Evolutionary conservation across 257 asterid species (phyloP).

Genomic region (Rhazya stricta): DNA sequence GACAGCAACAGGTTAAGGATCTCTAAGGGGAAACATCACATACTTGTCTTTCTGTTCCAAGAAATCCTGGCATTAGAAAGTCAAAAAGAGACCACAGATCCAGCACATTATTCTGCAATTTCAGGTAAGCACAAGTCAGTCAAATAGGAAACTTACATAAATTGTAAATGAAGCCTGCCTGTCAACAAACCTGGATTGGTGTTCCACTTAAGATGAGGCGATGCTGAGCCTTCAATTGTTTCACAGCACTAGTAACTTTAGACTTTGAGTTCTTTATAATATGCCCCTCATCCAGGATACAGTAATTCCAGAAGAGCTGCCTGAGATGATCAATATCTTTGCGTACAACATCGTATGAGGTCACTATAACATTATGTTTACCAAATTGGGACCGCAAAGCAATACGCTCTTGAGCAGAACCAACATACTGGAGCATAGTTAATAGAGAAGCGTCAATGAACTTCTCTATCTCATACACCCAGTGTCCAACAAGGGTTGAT

Average conservation of each 20-base stretch:
- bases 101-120: constrained; percentile 93
- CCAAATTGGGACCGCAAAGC: constrained; percentile 60
- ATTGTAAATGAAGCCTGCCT: neutral
- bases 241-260: constrained; percentile 87
- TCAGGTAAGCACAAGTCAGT: constrained; percentile 27
- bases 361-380: constrained; percentile 74
- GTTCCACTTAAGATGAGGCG: constrained; percentile 98
- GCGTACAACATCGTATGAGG: constrained; percentile 93
- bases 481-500: constrained; percentile 97
- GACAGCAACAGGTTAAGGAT: neutral
- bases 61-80: constrained; percentile 99
- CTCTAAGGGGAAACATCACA: constrained; percentile 20
- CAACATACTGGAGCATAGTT: constrained; percentile 87
- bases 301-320: constrained; percentile 78
- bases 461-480: constrained; percentile 99
- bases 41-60: constrained; percentile 99
- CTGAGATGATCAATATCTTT: constrained; percentile 81
- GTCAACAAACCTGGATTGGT: constrained; percentile 80
- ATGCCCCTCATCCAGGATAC: constrained; percentile 97
- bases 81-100: constrained; percentile 99
- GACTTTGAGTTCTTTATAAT: constrained; percentile 89
- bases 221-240: constrained; percentile 89
- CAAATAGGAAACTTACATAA: constrained; percentile 9
- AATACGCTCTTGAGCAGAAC: constrained; percentile 87
- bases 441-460: constrained; percentile 85